Conservation (phyloP, 441 rosid genomes). For the Aquilaria agallochum region DNA sequence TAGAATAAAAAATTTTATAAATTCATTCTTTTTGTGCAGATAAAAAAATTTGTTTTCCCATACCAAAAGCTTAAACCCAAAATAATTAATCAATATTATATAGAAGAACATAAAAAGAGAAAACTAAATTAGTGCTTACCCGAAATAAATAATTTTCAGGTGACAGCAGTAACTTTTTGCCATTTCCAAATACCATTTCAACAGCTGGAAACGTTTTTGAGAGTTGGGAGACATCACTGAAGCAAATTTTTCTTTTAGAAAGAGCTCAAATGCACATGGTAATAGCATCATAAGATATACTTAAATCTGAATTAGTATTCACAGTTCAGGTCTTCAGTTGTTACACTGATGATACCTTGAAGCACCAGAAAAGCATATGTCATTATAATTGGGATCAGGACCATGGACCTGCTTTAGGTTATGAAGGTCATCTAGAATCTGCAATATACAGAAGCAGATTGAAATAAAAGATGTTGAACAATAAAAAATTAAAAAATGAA, state of each 20-base stretch:
- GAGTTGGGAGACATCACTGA: conserved; percentile 57
- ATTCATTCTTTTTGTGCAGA: not conserved
- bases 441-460: conserved; percentile 18
- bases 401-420: conserved; percentile 66
- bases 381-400: conserved; percentile 89
- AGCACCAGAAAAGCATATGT: conserved; percentile 78
- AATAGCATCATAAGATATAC: conserved; percentile 1
- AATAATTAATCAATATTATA: conserved; percentile 1
- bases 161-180: conserved; percentile 60
- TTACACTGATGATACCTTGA: conserved; percentile 47
- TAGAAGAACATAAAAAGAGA: conserved; percentile 1
- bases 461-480: not conserved
- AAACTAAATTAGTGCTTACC: conserved; percentile 32
- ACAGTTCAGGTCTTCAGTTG: conserved; percentile 3
- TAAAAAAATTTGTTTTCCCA: too few relatives aligned
- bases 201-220: conserved; percentile 63
- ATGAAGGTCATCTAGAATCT: conserved; percentile 62
- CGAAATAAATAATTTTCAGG: conserved; percentile 92
- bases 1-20: conserved; percentile 2
- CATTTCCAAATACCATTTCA: conserved; percentile 69
- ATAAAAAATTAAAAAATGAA: conserved; percentile 4
- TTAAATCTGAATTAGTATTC: not conserved
- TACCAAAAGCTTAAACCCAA: not conserved
- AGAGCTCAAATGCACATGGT: not conserved
- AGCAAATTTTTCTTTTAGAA: not conserved